Conservation (phyloP, 139 green algal species). For the Auxenochlorella pyrenoidosa region DNA sequence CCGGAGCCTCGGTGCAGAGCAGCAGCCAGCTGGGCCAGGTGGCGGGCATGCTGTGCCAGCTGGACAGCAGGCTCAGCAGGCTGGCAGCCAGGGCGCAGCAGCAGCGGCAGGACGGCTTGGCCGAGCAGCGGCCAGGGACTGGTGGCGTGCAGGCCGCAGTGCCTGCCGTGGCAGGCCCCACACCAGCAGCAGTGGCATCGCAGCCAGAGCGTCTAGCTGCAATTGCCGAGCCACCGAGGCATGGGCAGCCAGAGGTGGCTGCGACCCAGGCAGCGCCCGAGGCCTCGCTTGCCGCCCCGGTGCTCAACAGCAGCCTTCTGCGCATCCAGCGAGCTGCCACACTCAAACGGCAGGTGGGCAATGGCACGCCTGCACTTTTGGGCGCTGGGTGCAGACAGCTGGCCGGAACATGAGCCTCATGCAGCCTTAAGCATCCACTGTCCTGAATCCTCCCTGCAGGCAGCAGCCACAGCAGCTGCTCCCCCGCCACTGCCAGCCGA, state of each 20-base stretch:
- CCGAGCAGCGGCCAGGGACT: neutral
- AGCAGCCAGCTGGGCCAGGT: neutral
- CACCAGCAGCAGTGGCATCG: neutral
- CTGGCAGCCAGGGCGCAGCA: neutral
- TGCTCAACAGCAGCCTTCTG: slow-evolving; percentile 9
- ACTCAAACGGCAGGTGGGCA: neutral
- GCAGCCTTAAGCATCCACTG: too few relatives aligned
- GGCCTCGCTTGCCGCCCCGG: neutral
- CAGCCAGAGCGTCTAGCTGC: neutral
- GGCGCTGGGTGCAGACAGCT: neutral
- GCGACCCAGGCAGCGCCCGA: neutral
- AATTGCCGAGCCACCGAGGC: neutral
- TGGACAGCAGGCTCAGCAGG: slow-evolving; percentile 6
- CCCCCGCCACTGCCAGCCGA: neutral
- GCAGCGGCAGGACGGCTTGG: neutral
- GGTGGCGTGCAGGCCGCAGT: neutral
- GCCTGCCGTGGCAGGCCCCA: neutral
- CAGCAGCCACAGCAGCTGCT: neutral
- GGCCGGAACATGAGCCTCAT: neutral
- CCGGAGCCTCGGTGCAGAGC: neutral
- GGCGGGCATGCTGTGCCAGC: neutral
- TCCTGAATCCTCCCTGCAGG: neutral
- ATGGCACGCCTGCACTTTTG: neutral
- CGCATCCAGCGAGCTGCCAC: neutral
- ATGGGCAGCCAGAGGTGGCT: neutral